Conservation (phyloP, 805 yeast species). For the Tetrapisispora namnaoensis region DNA sequence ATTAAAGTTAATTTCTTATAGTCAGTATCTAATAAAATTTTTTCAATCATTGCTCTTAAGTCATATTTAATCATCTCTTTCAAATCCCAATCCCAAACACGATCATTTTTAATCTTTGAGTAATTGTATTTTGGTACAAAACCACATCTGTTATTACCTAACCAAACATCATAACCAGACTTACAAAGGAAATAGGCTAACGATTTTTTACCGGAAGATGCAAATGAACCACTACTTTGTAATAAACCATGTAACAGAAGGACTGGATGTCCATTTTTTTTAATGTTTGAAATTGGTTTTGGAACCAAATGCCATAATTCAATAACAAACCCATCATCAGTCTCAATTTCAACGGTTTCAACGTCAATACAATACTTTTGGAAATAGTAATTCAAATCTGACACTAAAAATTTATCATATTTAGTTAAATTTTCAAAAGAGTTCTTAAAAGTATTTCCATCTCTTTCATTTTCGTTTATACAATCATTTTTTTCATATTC, state of each 20-base stretch:
- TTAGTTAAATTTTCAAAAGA: slow-evolving; percentile 7
- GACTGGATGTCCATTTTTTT: slow-evolving; percentile 44
- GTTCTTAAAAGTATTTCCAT: not conserved
- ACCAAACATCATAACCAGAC: slow-evolving; percentile 76
- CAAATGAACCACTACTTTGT: slow-evolving; percentile 77
- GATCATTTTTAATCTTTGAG: slow-evolving; percentile 11
- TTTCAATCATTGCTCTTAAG: slow-evolving; percentile 59
- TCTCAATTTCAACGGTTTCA: slow-evolving; percentile 48
- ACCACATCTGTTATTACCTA: slow-evolving; percentile 86
- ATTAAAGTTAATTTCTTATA: slow-evolving; percentile 45
- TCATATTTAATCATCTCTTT: slow-evolving; percentile 71
- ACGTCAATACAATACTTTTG: slow-evolving; percentile 49
- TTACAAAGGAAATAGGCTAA: slow-evolving; percentile 48
- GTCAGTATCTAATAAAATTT: slow-evolving; percentile 37
- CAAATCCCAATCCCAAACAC: slow-evolving; percentile 83
- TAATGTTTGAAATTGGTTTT: slow-evolving; percentile 10
- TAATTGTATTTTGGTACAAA: slow-evolving; percentile 57
- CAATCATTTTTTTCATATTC: not conserved
- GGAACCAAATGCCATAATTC: slow-evolving; percentile 41
- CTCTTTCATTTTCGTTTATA: not conserved
- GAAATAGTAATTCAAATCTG: slow-evolving; percentile 62
- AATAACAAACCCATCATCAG: slow-evolving; percentile 74
- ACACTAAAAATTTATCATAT: slow-evolving; percentile 31
- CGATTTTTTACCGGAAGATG: slow-evolving; percentile 70
- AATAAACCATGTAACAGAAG: slow-evolving; percentile 77